These are phyloP conservation scores for Trichoderma lentiforme DNA, from an alignment of 2,329 filamentous ascomycete species.

Conservation along the genomic window DNA sequence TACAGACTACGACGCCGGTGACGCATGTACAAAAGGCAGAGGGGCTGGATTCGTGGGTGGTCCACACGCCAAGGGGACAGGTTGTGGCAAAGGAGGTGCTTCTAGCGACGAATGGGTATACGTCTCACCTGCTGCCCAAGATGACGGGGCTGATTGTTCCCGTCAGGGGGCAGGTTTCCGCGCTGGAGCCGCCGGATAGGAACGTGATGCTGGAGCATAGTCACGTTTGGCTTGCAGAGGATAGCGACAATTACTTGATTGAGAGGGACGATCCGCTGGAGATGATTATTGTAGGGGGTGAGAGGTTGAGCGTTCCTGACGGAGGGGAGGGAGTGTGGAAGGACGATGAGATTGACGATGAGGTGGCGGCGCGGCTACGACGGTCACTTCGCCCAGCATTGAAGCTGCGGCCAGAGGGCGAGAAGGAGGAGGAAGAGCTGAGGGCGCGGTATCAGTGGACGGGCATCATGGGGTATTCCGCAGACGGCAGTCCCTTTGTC, in stretches of 20 bases:
- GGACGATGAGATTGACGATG: constrained; percentile 55
- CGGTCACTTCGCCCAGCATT: constrained; percentile 41
- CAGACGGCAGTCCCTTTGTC: constrained; percentile 68
- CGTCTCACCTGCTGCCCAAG: constrained; percentile 66
- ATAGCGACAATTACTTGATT: constrained; percentile 68
- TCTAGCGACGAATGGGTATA: constrained; percentile 81
- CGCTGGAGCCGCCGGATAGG: constrained; percentile 55
- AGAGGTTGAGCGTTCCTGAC: constrained; percentile 53
- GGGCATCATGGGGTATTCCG: constrained; percentile 74
- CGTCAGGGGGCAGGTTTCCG: constrained; percentile 68
- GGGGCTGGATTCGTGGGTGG: constrained; percentile 48
- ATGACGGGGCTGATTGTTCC: constrained; percentile 73
- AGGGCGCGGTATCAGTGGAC: constrained; percentile 65
- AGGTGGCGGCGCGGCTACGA: constrained; percentile 55
- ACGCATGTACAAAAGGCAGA: constrained; percentile 41
- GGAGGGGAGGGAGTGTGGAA: constrained; percentile 51
- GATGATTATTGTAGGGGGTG: constrained; percentile 69
- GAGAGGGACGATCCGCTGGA: constrained; percentile 59
- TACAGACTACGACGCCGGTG: constrained; percentile 72
- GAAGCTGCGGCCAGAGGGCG: constrained; percentile 36
- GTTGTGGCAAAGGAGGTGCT: constrained; percentile 63
- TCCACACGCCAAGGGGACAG: constrained; percentile 67
- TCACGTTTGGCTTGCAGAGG: constrained; percentile 58
- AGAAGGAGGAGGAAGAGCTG: constrained; percentile 44
- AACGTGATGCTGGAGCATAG: constrained; percentile 48